Evolutionary conservation across 176 grass and related monocot species (phyloP), one percentile per base, ranked within the genome.

Genomic region (Saccharum officinarum): DNA sequence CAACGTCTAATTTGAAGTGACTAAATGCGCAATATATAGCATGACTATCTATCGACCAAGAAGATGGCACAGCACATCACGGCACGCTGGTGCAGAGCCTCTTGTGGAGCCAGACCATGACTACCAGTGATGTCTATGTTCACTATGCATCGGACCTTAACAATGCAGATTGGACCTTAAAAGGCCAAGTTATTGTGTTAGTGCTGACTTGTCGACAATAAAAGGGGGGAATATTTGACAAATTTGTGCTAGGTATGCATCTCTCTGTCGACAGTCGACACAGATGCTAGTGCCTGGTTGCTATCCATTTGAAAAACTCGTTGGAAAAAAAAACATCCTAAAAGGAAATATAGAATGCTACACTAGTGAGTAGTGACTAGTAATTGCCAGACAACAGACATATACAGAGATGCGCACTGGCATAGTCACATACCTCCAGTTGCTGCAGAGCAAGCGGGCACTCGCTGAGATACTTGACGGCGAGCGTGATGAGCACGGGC

Each of bases 391-490:
- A 17, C 14, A 50, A 16, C 3, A 50, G 15, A 17, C 15, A 15
- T 16, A 54, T 54, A 57, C 54, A 22, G 54, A 8, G 7, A 22
- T 9, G 54, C 0, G 18, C 18, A 57, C 54, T 57, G 54, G 0
- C 54, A 59, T 10, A 59, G 18, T 17, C 7, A 59, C 54, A n/a
- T 59, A 96, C 97, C 90, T 96, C 90, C 0, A 99, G 50, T 31
- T 99, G 94, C 10, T 89, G 83, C 34, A 99, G 90, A 78, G 97
- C 94, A 34, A 91, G 81, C 55, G 94, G 90, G 83, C 92, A 97
- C 47, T 99, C 97, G 71, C 93, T 92, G 76, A 99, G 86, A 76
- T 86, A 99, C 92, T 99, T 99, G 87, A 95, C 71, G n/a, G 97
- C 90, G 20, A 99, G 90, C 17, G 97, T 99, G 88, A 99, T 90